Percentiles rank a stretch among this genome's conserved stretches.
phyloP scores from a whole-genome alignment of 2,329 filamentous ascomycete species.

The Alternaria postmessia region DNA sequence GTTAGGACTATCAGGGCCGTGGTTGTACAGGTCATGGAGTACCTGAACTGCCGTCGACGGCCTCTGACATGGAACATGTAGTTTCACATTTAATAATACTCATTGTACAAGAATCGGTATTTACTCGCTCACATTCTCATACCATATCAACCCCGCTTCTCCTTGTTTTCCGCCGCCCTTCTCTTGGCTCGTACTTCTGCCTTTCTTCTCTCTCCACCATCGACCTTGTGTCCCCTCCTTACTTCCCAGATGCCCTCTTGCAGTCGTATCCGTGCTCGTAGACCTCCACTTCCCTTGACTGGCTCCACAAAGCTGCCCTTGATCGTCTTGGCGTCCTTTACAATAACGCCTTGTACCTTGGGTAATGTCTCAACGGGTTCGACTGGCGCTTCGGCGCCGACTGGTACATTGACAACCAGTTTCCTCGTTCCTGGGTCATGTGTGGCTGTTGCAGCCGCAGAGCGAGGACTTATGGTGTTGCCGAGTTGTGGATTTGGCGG shows the following conservation, averaged over 20 bases:
- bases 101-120: slow-evolving; percentile 6
- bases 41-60: not conserved
- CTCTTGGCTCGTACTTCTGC: slow-evolving; percentile 88
- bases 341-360: slow-evolving; percentile 70
- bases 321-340: slow-evolving; percentile 74
- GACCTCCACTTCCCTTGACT: slow-evolving; percentile 66
- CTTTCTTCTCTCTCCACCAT: slow-evolving; percentile 91
- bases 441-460: slow-evolving; percentile 58
- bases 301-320: slow-evolving; percentile 77
- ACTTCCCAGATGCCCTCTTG: slow-evolving; percentile 95
- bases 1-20: not conserved
- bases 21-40: not conserved
- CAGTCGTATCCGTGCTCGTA: slow-evolving; percentile 71
- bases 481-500: slow-evolving; percentile 38
- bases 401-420: slow-evolving; percentile 67
- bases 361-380: slow-evolving; percentile 59
- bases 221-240: slow-evolving; percentile 85
- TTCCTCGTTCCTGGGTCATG: slow-evolving; percentile 64
- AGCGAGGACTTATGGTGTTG: slow-evolving; percentile 36
- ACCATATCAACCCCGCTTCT: slow-evolving; percentile 56
- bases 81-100: slow-evolving; percentile 2
- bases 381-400: slow-evolving; percentile 44
- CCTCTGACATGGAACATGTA: not conserved
- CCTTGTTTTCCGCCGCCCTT: slow-evolving; percentile 79
- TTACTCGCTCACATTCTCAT: not conserved